Evolutionary conservation across 257 asterid species (phyloP), one percentile per base, ranked within the genome.

Genomic region (Verbascum thapsus): DNA sequence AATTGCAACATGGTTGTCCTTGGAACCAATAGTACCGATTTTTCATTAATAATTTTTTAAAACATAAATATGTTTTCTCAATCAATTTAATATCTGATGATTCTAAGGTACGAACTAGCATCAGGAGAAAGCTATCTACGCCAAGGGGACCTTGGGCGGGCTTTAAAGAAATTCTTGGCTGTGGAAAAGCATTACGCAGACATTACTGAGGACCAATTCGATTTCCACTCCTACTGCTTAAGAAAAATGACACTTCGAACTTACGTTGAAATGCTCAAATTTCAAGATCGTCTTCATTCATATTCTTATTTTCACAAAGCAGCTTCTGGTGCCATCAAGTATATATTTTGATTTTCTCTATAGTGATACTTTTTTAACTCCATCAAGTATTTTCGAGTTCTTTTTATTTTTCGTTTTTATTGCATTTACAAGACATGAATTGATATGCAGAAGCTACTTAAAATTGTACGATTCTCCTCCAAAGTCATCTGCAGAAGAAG

Each of bases 121-220:
- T 87, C 97, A 50, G 99, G 99, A 54, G 96, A 85, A 79, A 94
- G 99, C 64, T 90, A 85, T 77, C 83, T 90, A 61, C 96, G 97
- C 64, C 99, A 90, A 78, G 83, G 85, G 9, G 99, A 94, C 72
- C 85, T 94, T 60, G 99, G 99, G 50, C 94, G 90, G 67, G 95
- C 97, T 59, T 81, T 94, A 86, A 94, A 94, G 91, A 90, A 87
- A 75, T 94, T 90, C 74, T 80, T 94, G 79, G 96, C 96, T 60
- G 97, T 90, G 72, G 99, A 94, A 71, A 94, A 94, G 78, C 99
- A 94, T 75, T 90, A 90, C 68, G 85, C 96, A 37, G 99, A 92
- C 76, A 89, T 92, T 39, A 86, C 91, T 0, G 99, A 92, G 72
- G 99, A 92, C 74, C 99, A 94, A 55, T 94, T 94, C 76, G 99